Conservation (phyloP, 208 protist species). For the Wallacemonas sp. region DNA sequence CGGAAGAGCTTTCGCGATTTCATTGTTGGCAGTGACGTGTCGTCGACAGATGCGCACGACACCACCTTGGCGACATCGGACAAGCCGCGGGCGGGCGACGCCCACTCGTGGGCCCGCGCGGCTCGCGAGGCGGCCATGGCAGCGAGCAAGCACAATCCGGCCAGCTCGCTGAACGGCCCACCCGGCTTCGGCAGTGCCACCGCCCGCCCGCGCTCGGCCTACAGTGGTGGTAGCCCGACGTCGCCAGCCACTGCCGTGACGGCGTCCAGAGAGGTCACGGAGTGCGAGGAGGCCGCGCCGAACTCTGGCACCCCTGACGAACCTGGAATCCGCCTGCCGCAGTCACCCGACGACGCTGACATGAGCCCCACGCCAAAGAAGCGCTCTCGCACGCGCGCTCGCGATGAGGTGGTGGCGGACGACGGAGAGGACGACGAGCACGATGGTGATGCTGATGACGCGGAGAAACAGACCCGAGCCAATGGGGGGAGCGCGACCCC, state of each 20-base stretch:
- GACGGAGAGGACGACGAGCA: neutral
- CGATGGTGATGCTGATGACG: neutral
- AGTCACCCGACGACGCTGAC: constrained; percentile 21
- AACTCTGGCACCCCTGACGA: neutral
- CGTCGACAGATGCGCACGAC: neutral
- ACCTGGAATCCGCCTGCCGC: constrained; percentile 12
- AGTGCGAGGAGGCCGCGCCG: no score
- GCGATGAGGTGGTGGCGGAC: neutral
- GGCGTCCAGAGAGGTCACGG: no score
- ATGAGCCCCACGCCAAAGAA: constrained; percentile 53
- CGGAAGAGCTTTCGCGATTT: neutral
- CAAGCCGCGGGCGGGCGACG: neutral
- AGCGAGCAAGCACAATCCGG: neutral
- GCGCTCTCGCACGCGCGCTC: constrained; percentile 53
- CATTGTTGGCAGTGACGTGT: neutral
- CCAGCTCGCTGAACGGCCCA: neutral
- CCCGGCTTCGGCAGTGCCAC: neutral
- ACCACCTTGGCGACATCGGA: neutral
- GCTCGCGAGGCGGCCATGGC: neutral
- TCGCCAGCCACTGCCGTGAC: no score
- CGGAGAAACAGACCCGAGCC: no score
- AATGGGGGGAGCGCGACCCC: no score
- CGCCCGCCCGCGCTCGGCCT: neutral
- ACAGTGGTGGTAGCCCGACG: no score
- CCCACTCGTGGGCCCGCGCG: neutral